Base-by-base conservation (phyloP, 1,284 basidiomycete genomes). In the Ustilago vetiveriae region DNA sequence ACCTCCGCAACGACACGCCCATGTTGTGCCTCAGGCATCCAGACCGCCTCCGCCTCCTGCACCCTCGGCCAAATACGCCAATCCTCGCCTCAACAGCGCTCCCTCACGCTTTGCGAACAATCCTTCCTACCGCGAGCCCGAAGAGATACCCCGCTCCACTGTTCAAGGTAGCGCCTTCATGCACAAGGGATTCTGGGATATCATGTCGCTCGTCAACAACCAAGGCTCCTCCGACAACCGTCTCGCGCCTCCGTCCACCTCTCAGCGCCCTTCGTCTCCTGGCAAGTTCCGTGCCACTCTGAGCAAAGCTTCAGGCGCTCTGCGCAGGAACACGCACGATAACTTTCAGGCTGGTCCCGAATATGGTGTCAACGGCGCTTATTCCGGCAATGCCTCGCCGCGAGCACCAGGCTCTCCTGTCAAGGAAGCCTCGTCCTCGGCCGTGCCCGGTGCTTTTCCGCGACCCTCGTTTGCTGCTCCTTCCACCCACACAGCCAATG, bases 141-240 rank as follows among this genome's bases (percentile, higher is more conserved):
- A 62, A 39, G 63, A 65, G 10, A 41, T 43, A 32, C 53, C 58
- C 3, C 63, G 67, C 33, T 59, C 59, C 35, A 62, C 53, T 17
- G 43, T 65, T 32, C 58, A 67, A 37, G 74, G 75, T 17, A 77
- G 74, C 43, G 75, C 72, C 3, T 77, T 77, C 54, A 76, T 77
- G 74, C 76, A 78, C 67, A 78, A 78, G 46, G 76, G 76, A 23
- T 78, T 78, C 47, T 78, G 69, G 55, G 76, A 78, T 47, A 75
- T 78, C 48, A 55, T 78, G 46, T 74, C 73, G 36, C 65, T 78
- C 32, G 76, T 74, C 48, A 76, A 75, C 59, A 72, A 76, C 32
- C 65, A 62, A 21, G 52, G 37, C 3, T 48, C 60, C 10, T 35
- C 29, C 3, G 33, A 50, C 27, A 52, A 37, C 29, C 66, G 54